phyloP scores from a whole-genome alignment of 805 yeast species.

The Spathaspora passalidarum region DNA sequence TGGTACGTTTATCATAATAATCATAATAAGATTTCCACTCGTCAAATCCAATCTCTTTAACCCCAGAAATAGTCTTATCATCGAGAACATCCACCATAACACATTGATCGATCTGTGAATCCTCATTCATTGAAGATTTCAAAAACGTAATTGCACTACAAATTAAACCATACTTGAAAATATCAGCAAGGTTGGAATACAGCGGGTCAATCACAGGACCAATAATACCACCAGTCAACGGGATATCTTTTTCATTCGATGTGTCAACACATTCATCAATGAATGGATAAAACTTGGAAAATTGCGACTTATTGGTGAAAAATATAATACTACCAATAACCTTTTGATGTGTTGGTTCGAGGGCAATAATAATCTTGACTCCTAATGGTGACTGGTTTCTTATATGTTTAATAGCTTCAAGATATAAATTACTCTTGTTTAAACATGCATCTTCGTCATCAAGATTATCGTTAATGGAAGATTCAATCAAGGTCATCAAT shows the following conservation, averaged over 20 bases:
- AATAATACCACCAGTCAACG: slow-evolving; percentile 48
- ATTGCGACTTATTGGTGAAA: slow-evolving; percentile 43
- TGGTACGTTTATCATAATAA: slow-evolving; percentile 23
- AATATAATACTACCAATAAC: slow-evolving; percentile 52
- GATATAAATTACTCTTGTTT: slow-evolving; percentile 23
- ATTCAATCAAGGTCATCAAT: slow-evolving; percentile 38
- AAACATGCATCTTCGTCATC: slow-evolving; percentile 6
- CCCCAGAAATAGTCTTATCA: slow-evolving; percentile 30
- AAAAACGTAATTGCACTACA: slow-evolving; percentile 53
- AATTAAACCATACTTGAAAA: slow-evolving; percentile 54
- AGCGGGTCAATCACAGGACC: slow-evolving; percentile 53
- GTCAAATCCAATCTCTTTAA: slow-evolving; percentile 42
- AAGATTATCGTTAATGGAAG: slow-evolving; percentile 12
- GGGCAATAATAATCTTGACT: slow-evolving; percentile 47
- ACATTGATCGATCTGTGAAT: slow-evolving; percentile 28
- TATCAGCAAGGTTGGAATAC: slow-evolving; percentile 50
- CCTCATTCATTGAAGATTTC: slow-evolving; percentile 30
- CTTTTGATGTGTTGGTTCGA: slow-evolving; percentile 50
- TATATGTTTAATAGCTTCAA: slow-evolving; percentile 33
- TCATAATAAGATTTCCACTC: slow-evolving; percentile 39
- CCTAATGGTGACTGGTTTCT: slow-evolving; percentile 28
- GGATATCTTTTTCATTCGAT: neutral
- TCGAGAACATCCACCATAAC: slow-evolving; percentile 36
- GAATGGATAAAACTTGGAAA: slow-evolving; percentile 51
- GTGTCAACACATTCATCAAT: slow-evolving; percentile 35